Evolutionary conservation across 495 filamentous ascomycete genomes (phyloP), one percentile per base, ranked within the genome.

Genomic region (Penicillium maclennaniae): DNA sequence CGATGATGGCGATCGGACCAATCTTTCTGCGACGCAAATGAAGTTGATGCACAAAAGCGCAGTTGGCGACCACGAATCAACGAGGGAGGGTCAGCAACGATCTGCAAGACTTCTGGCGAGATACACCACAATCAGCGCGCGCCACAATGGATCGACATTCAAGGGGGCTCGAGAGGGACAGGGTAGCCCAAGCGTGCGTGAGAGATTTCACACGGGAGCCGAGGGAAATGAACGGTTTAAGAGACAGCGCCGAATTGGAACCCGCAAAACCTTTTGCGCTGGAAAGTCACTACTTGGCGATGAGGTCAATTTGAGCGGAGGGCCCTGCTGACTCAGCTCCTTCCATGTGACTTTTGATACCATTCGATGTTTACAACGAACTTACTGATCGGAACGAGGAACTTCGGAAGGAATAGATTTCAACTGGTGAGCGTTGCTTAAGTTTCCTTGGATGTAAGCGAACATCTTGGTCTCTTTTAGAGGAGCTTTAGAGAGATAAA

Each of bases 271-370:
- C 54, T 49, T 41, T 45, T 47, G 50, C 45, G 42, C 49, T 31
- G 27, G 20, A 23, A 51, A 40, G 40, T 46, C 47, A 2, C 5
- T 2, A 36, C 41, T 47, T 53, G 45, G 58, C 54, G 52, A 57
- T 63, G 59, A 62, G 59, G 59, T 62, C 59, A 61, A 60, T 55
- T 53, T 47, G 43, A 23, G 50, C 23, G 54, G 55, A 53, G 41
- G 14, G 16, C 28, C 1, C 8, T 3, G 50, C 43, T 62, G 51
- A 64, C 45, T 64, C 61, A 64, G 55, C 61, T 10, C 38, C 4
- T 20, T 7, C 15, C 15, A 39, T 16, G 38, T 40, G 38, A 19
- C 8, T 7, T 7, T 20, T 40, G 3, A 40, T 40, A 19, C 17
- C 1, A 31, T 34, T 12, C 2, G 4, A 14, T 12, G 1, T 31